Base-by-base conservation (phyloP, 345 rosid species). In the Gossypioides kirkii region DNA sequence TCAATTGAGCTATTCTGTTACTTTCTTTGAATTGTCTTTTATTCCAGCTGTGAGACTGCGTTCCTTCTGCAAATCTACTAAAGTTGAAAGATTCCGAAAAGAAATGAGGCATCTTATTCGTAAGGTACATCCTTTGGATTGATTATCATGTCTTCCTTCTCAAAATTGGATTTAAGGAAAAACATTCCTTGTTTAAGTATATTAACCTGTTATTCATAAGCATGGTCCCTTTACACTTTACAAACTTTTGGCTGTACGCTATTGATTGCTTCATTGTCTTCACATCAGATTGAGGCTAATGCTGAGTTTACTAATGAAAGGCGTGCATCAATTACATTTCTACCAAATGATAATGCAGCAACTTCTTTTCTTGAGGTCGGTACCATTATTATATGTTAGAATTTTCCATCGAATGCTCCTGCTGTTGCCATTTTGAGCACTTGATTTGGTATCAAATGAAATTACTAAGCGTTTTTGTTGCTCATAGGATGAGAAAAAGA, bases 21-120 rank as follows among this genome's bases (percentile, higher is more conserved):
- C 98, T 72, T 92, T 95, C 86, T 87, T 87, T 70, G 99, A 95
- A 80, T 77, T 92, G 65, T 91, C 97, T 26, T 95, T 87, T 78
- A 84, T 95, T 78, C 97, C 93, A 59, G 85, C 86, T 13, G 84
- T 81, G 73, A 84, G 90, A 83, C 70, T 92, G 69, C 94, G 94
- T 60, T 83, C 80, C 82, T 92, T 95, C 83, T 81, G 83, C 88
- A 91, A 90, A 80, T 75, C 85, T 54, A 93, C 93, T 22, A 95
- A 90, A 83, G 85, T 90, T 74, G 96, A 95, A 74, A 88, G 99
- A 74, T 95, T 92, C 76, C 80, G 88, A 17, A 91, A 90, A 86
- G 97, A 95, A 87, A 89, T 88, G 90, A 85, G 89, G 82, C 86
- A 83, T 71, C 96, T 95, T 70, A 82, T 87, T 70, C 89, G 86